These are phyloP conservation scores for Dactylella cylindrospora DNA, from an alignment of 2,329 filamentous ascomycete genomes.

Conservation along the genomic window DNA sequence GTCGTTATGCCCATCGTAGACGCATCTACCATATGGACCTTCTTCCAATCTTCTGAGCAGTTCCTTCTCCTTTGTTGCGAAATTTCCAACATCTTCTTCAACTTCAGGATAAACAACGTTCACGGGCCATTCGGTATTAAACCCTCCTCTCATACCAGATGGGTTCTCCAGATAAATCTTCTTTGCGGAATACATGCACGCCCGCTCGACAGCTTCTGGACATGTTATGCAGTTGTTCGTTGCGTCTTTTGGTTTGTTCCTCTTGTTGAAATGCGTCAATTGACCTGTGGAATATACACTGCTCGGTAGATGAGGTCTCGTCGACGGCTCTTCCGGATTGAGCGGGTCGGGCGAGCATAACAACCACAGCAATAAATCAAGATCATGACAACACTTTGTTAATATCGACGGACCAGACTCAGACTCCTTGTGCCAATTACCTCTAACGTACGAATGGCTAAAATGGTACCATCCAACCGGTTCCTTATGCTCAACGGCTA, in stretches of 20 bases:
- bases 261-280: slow-evolving; percentile 74
- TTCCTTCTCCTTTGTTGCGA: slow-evolving; percentile 55
- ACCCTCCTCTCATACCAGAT: slow-evolving; percentile 62
- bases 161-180: slow-evolving; percentile 75
- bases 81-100: slow-evolving; percentile 63
- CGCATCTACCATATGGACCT: slow-evolving; percentile 77
- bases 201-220: slow-evolving; percentile 61
- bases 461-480: slow-evolving; percentile 98
- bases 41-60: slow-evolving; percentile 53
- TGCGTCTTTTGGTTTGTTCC: slow-evolving; percentile 71
- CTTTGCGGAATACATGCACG: slow-evolving; percentile 82
- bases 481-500: slow-evolving; percentile 87
- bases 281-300: slow-evolving; percentile 74
- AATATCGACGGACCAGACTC: slow-evolving; percentile 77
- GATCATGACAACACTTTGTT: slow-evolving; percentile 94
- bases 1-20: slow-evolving; percentile 89
- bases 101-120: slow-evolving; percentile 90
- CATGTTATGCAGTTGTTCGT: slow-evolving; percentile 85
- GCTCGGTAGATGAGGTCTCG: slow-evolving; percentile 68
- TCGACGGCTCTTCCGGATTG: slow-evolving; percentile 50
- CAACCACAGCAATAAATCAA: slow-evolving; percentile 90
- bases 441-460: slow-evolving; percentile 81
- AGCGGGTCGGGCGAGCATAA: slow-evolving; percentile 68
- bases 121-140: slow-evolving; percentile 74
- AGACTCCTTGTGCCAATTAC: slow-evolving; percentile 86